Conservation (phyloP, 495 filamentous ascomycete genomes). For the Lepidopterella palustris region DNA sequence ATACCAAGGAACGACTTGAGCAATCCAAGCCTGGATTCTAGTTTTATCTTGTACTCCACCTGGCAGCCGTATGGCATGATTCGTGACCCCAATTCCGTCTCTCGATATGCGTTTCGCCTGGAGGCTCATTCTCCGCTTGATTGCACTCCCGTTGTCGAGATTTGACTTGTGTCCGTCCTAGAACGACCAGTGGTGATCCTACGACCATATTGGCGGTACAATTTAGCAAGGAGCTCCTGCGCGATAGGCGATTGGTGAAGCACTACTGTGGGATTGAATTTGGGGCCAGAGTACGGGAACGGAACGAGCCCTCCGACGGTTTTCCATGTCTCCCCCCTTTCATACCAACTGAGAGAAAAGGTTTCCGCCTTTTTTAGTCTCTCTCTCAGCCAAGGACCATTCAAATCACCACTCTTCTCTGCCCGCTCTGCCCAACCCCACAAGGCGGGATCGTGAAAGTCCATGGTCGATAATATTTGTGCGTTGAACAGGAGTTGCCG, state of each 20-base stretch:
- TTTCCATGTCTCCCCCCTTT: slow-evolving; percentile 1
- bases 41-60: no score
- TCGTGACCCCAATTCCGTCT: no score
- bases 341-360: slow-evolving; percentile 18
- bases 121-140: no score
- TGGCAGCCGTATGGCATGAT: no score
- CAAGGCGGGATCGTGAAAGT: slow-evolving; percentile 21
- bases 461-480: slow-evolving; percentile 16
- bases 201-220: slow-evolving; percentile 23
- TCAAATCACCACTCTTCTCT: slow-evolving; percentile 4
- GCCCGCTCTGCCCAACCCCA: slow-evolving; percentile 21
- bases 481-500: slow-evolving; percentile 25
- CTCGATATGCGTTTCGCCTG: no score
- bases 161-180: no score
- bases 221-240: slow-evolving; percentile 10
- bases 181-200: slow-evolving; percentile 17
- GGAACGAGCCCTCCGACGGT: slow-evolving; percentile 13
- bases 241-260: slow-evolving; percentile 1
- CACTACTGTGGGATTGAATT: slow-evolving; percentile 14
- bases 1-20: no score
- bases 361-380: slow-evolving; percentile 13
- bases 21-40: no score
- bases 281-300: slow-evolving; percentile 22
- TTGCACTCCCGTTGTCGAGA: no score
- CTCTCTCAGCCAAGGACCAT: background rate